These are phyloP conservation scores for Pythium brachiatum DNA, from an alignment of 352 stramenopile species.

Conservation along the genomic window DNA sequence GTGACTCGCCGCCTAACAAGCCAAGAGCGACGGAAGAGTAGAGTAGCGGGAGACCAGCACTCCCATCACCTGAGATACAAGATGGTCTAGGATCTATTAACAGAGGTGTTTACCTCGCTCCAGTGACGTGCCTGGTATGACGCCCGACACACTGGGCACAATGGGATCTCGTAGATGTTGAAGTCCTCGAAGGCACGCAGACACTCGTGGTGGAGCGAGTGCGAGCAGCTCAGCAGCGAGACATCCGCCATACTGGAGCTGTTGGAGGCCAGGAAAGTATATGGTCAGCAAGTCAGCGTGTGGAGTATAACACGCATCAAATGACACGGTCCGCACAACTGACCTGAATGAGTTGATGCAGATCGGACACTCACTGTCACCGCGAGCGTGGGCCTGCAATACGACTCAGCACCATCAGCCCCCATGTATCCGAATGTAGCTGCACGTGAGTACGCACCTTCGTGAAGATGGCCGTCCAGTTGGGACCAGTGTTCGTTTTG, in stretches of 20 bases:
- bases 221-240: conserved; percentile 72
- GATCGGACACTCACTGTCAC: conserved; percentile 75
- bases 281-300: neutral
- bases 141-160: conserved; percentile 74
- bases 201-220: conserved; percentile 73
- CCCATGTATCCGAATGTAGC: neutral
- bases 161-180: conserved; percentile 78
- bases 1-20: conserved; percentile 1
- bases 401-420: neutral
- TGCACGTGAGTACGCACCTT: neutral
- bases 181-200: conserved; percentile 81
- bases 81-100: conserved; percentile 1
- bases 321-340: neutral
- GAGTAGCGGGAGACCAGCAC: neutral
- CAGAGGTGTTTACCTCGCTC: conserved; percentile 2
- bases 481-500: neutral
- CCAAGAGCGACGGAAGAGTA: neutral
- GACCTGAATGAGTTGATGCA: conserved; percentile 77
- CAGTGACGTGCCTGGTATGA: conserved; percentile 29
- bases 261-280: neutral
- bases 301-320: neutral
- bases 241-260: conserved; percentile 38
- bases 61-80: neutral
- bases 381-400: conserved; percentile 36
- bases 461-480: conserved; percentile 2